These are phyloP conservation scores for Cladosporium halotolerans DNA, from an alignment of 2,329 filamentous ascomycete species.

Conservation along the genomic window DNA sequence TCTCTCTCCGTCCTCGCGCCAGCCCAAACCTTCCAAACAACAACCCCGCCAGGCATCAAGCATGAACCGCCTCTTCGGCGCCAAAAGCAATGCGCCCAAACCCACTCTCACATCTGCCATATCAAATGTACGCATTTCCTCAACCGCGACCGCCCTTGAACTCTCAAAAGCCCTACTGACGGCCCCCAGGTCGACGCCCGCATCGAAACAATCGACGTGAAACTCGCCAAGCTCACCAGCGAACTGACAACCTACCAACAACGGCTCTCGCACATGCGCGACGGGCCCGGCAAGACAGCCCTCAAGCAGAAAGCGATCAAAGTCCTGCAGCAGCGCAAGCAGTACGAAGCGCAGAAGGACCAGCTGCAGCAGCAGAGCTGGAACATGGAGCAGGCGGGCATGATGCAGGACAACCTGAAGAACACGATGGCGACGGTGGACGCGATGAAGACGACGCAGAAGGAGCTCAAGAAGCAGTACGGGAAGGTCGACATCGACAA, in stretches of 20 bases:
- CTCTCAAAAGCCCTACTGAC: neutral
- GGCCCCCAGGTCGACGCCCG: slow-evolving; percentile 62
- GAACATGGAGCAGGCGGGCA: slow-evolving; percentile 98
- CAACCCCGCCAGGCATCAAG: neutral
- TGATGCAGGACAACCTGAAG: slow-evolving; percentile 98
- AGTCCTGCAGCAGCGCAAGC: slow-evolving; percentile 84
- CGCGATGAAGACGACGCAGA: slow-evolving; percentile 94
- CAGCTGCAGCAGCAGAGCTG: slow-evolving; percentile 90
- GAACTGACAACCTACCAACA: slow-evolving; percentile 84
- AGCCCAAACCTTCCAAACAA: neutral
- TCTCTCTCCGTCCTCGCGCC: too few relatives aligned
- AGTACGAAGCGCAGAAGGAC: slow-evolving; percentile 89
- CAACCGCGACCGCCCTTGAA: too few relatives aligned
- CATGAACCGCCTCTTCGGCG: slow-evolving; percentile 96
- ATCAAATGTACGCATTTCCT: slow-evolving; percentile 54
- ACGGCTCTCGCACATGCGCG: slow-evolving; percentile 86
- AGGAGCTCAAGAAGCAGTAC: slow-evolving; percentile 86
- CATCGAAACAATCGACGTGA: slow-evolving; percentile 84
- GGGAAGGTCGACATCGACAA: slow-evolving; percentile 96
- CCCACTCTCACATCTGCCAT: slow-evolving; percentile 81
- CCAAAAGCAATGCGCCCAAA: slow-evolving; percentile 80
- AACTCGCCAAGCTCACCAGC: slow-evolving; percentile 84
- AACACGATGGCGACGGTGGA: slow-evolving; percentile 98
- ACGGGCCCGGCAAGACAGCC: slow-evolving; percentile 86
- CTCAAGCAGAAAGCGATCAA: slow-evolving; percentile 93